Evolutionary conservation across 371 early-diverging fungal genomes (phyloP).

Genomic region (Syncephalis fuscata): DNA sequence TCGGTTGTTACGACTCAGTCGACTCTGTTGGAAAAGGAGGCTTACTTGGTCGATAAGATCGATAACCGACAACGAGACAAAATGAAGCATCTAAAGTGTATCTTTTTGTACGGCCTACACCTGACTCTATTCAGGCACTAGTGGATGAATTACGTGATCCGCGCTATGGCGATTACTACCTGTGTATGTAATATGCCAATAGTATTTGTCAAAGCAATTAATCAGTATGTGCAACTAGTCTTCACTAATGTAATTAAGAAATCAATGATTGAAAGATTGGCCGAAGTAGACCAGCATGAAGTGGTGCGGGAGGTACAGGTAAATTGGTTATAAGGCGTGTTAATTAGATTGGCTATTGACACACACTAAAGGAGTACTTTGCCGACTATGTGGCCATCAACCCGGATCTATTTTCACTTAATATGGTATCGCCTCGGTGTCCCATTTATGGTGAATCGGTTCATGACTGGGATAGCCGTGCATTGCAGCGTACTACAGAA

Average conservation of each 20-base stretch:
- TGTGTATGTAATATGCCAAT: conserved; percentile 44
- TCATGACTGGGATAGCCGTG: conserved; percentile 50
- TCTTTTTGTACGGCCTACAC: conserved; percentile 78
- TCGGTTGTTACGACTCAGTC: conserved; percentile 87
- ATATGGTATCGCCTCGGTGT: conserved; percentile 31
- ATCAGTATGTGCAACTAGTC: conserved; percentile 18
- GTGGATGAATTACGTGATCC: conserved; percentile 83
- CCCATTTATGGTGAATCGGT: conserved; percentile 52
- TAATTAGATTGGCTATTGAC: too few relatives aligned
- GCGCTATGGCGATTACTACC: conserved; percentile 82
- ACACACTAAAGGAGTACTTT: conserved; percentile 88
- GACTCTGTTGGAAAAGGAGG: conserved; percentile 70
- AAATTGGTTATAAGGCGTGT: conserved; percentile 1
- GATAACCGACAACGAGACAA: conserved; percentile 71
- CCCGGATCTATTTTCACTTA: conserved; percentile 64
- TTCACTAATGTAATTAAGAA: conserved; percentile 85
- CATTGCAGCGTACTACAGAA: conserved; percentile 57
- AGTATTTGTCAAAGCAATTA: too few relatives aligned
- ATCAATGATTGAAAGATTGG: conserved; percentile 75
- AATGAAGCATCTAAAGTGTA: conserved; percentile 87
- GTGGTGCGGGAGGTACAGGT: conserved; percentile 86
- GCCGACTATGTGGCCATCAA: conserved; percentile 84
- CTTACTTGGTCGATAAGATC: conserved; percentile 84
- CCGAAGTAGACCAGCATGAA: conserved; percentile 90
- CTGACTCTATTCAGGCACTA: conserved; percentile 61